phyloP scores from a whole-genome alignment of 116 monocot species.

The Iris pallida region DNA sequence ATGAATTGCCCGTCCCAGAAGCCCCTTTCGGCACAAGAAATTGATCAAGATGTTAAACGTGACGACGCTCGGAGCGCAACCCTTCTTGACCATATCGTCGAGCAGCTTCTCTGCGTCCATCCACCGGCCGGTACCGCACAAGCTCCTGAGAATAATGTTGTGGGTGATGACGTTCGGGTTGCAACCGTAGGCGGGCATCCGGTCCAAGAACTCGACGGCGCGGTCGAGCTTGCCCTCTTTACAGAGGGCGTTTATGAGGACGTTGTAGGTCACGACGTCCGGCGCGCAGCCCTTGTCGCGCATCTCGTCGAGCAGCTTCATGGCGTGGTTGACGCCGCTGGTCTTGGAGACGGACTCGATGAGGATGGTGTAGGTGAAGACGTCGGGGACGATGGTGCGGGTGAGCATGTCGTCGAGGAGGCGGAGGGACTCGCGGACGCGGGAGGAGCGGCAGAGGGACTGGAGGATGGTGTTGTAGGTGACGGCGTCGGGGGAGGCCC shows the following conservation, averaged over 20 bases:
- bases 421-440: constrained; percentile 31
- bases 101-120: constrained; percentile 73
- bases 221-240: constrained; percentile 59
- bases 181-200: constrained; percentile 48
- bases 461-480: constrained; percentile 81
- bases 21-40: constrained; percentile 67
- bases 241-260: constrained; percentile 70
- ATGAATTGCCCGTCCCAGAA: constrained; percentile 50
- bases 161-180: constrained; percentile 76
- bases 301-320: constrained; percentile 76
- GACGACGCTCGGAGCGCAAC: constrained; percentile 67
- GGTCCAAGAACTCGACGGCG: constrained; percentile 55
- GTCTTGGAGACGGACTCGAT: constrained; percentile 69
- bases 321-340: constrained; percentile 48
- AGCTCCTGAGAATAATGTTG: constrained; percentile 60
- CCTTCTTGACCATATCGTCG: constrained; percentile 52
- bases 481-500: constrained; percentile 52
- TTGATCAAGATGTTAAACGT: constrained; percentile 86
- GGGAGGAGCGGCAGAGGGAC: constrained; percentile 46
- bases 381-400: constrained; percentile 42
- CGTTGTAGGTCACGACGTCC: constrained; percentile 83
- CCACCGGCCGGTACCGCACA: constrained; percentile 84
- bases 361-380: constrained; percentile 85
- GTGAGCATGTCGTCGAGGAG: constrained; percentile 68
- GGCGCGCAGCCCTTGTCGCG: constrained; percentile 54